Conservation (phyloP, 805 yeast genomes). For the Yamadazyma sp. region DNA sequence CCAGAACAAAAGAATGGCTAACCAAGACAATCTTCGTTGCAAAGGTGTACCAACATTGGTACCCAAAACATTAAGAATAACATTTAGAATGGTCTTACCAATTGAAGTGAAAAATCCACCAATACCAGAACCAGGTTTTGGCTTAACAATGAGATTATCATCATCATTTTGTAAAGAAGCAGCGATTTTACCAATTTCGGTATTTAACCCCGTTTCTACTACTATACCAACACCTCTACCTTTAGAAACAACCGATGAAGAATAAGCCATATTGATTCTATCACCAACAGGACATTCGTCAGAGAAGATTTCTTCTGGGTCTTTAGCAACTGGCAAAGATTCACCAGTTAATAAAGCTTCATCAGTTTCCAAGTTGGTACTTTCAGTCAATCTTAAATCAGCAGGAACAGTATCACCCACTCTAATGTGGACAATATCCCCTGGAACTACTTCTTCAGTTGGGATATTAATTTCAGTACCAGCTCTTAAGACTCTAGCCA, state of each 20-base stretch:
- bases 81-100: constrained; percentile 47
- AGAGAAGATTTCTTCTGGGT: constrained; percentile 31
- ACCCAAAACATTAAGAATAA: constrained; percentile 69
- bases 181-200: constrained; percentile 78
- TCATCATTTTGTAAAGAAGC: constrained; percentile 45
- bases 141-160: constrained; percentile 38
- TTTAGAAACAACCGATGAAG: constrained; percentile 67
- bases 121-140: constrained; percentile 41
- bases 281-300: constrained; percentile 63
- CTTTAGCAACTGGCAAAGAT: constrained; percentile 61
- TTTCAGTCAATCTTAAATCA: constrained; percentile 56
- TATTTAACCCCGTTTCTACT: constrained; percentile 62
- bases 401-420: constrained; percentile 81
- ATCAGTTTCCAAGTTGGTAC: constrained; percentile 67
- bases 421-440: constrained; percentile 59
- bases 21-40: constrained; percentile 68
- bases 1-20: constrained; percentile 68
- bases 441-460: constrained; percentile 67
- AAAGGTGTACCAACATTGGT: constrained; percentile 78
- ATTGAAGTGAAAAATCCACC: constrained; percentile 47
- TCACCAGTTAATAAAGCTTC: constrained; percentile 68
- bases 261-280: constrained; percentile 65
- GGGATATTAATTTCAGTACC: constrained; percentile 56
- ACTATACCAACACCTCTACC: constrained; percentile 74
- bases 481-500: constrained; percentile 63